A percentile compares a stretch with the other conserved stretches of the same genome.
Evolutionary conservation across 83 land plant genomes (phyloP).

Genomic region (Picea abies): DNA sequence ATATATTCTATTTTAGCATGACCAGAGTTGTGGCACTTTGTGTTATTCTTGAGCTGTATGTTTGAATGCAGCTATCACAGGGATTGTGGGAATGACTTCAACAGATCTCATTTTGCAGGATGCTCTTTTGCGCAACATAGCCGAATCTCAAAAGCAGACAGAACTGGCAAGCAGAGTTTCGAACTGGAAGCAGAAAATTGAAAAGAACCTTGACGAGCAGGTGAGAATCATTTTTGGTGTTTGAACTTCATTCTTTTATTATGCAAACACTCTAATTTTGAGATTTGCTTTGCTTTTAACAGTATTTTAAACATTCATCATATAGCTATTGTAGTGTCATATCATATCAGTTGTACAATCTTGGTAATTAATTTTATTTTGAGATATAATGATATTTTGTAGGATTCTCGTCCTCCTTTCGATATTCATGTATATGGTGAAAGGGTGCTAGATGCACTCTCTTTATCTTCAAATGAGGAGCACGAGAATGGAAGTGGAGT

Average conservation of each 20-base stretch:
- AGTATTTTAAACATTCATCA: not conserved
- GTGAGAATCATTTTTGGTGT: conserved; percentile 24
- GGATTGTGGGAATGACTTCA: no score
- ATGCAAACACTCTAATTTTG: not conserved
- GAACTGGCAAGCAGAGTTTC: conserved; percentile 82
- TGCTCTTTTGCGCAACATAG: conserved; percentile 69
- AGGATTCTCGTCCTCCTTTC: conserved; percentile 86
- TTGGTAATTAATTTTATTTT: not conserved
- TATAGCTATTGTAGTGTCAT: not conserved
- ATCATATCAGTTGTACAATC: not conserved
- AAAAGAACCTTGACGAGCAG: conserved; percentile 70
- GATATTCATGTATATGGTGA: conserved; percentile 91
- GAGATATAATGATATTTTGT: conserved; percentile 16
- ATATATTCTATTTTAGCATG: no score
- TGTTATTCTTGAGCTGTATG: no score
- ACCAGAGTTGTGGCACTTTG: no score
- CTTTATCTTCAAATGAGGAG: conserved; percentile 13
- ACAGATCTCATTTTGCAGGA: conserved; percentile 48
- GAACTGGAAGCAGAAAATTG: conserved; percentile 87
- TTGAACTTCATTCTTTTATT: not conserved
- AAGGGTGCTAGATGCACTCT: conserved; percentile 55
- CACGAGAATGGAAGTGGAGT: conserved; percentile 24
- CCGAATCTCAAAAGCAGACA: conserved; percentile 76
- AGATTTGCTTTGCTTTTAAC: not conserved
- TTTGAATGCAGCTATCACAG: no score